phyloP scores from a whole-genome alignment of 192 early-diverging fungal genomes.

The Backusella psychrophila region DNA sequence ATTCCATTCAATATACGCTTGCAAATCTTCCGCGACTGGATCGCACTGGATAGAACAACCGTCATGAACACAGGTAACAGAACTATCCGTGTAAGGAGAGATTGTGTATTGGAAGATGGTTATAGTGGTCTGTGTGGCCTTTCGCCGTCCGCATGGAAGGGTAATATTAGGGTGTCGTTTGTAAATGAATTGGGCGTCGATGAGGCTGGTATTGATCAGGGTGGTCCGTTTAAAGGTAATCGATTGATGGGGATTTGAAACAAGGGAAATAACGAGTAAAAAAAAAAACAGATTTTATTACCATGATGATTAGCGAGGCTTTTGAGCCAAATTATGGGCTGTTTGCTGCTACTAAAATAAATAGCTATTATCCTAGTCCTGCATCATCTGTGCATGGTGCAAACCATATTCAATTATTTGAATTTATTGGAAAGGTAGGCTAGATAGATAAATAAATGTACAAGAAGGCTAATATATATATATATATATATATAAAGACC shows the following conservation, averaged over 20 bases:
- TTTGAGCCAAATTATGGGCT: conserved; percentile 52
- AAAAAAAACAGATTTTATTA: conserved; percentile 44
- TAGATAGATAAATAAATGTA: neutral
- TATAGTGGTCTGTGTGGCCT: conserved; percentile 51
- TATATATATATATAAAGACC: conserved; percentile 27
- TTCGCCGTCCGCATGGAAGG: conserved; percentile 40
- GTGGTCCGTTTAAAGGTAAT: conserved; percentile 81
- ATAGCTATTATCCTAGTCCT: conserved; percentile 48
- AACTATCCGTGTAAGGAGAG: conserved; percentile 56
- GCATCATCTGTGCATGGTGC: conserved; percentile 36
- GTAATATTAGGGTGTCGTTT: conserved; percentile 50
- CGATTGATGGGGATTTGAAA: neutral
- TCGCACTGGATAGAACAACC: conserved; percentile 57
- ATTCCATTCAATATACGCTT: conserved; percentile 85
- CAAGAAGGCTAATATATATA: neutral
- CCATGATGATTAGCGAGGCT: conserved; percentile 48
- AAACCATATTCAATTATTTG: conserved; percentile 42
- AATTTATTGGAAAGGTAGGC: conserved; percentile 52
- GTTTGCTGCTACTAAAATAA: conserved; percentile 43
- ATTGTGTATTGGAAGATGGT: conserved; percentile 72
- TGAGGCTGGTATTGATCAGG: conserved; percentile 83
- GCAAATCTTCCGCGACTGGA: conserved; percentile 79
- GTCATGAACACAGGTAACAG: conserved; percentile 12
- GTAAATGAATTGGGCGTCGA: conserved; percentile 50
- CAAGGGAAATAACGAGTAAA: neutral